Conservation (phyloP, 2,329 filamentous ascomycete species). For the Diaporthe sp. region DNA sequence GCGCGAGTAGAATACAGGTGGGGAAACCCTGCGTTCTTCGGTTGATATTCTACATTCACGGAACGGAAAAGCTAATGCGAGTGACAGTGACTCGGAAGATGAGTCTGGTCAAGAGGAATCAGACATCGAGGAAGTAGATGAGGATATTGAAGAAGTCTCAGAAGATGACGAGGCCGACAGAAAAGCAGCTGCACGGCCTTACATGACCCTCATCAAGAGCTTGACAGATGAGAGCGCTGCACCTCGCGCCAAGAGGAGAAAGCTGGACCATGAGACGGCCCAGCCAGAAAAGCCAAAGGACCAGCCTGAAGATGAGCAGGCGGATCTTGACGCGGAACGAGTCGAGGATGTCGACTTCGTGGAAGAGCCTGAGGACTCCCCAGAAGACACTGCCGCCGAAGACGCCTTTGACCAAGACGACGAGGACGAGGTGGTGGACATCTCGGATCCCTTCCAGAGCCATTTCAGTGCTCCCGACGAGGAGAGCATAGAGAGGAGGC, state of each 20-base stretch:
- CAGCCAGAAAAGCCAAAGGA: slow-evolving; percentile 42
- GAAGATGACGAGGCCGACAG: slow-evolving; percentile 56
- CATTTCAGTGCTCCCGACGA: slow-evolving; percentile 82
- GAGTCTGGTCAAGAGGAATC: slow-evolving; percentile 51
- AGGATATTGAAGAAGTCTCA: slow-evolving; percentile 59
- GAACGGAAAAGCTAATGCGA: slow-evolving; percentile 41
- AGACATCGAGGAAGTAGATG: slow-evolving; percentile 61
- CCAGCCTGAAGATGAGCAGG: slow-evolving; percentile 36
- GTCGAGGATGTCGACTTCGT: slow-evolving; percentile 55
- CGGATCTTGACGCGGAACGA: slow-evolving; percentile 45
- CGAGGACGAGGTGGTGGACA: slow-evolving; percentile 58
- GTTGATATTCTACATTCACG: slow-evolving; percentile 21
- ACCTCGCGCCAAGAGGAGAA: slow-evolving; percentile 68
- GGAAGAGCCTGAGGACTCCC: slow-evolving; percentile 58
- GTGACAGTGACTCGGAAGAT: slow-evolving; percentile 47
- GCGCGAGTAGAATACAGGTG: slow-evolving; percentile 52
- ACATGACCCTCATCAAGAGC: slow-evolving; percentile 70
- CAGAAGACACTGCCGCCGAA: slow-evolving; percentile 50
- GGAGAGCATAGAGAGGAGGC: slow-evolving; percentile 65
- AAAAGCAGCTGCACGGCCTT: slow-evolving; percentile 59
- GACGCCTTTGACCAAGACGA: slow-evolving; percentile 54
- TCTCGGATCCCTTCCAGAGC: slow-evolving; percentile 79
- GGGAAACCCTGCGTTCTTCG: slow-evolving; percentile 24
- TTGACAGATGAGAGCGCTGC: slow-evolving; percentile 58
- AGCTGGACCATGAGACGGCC: slow-evolving; percentile 58